Conservation (phyloP, 306 rosid genomes). For the Alnus glutinosa region DNA sequence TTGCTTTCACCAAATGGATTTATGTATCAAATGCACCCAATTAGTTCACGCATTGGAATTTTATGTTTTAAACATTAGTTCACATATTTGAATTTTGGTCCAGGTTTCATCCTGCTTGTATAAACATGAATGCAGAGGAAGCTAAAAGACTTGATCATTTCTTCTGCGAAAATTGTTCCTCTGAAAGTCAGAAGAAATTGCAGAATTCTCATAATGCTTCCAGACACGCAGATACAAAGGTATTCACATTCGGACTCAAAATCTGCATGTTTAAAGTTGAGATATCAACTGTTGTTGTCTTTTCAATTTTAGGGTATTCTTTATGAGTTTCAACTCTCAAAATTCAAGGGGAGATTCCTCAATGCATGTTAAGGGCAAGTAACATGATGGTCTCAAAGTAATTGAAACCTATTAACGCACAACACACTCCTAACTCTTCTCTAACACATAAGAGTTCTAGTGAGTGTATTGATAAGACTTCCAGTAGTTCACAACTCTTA, state of each 20-base stretch:
- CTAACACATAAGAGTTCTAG: too few relatives aligned
- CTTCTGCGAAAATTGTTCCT: constrained; percentile 87
- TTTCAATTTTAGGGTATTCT: neutral
- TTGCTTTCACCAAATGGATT: neutral
- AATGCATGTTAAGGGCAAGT: neutral
- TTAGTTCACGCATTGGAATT: neutral
- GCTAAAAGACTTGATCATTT: constrained; percentile 89
- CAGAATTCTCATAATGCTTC: constrained; percentile 70
- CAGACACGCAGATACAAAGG: constrained; percentile 80
- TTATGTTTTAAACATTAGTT: constrained; percentile 15
- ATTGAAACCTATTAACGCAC: neutral
- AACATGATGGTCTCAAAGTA: neutral
- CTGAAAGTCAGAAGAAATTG: constrained; percentile 88
- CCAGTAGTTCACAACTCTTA: too few relatives aligned
- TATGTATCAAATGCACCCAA: too few relatives aligned
- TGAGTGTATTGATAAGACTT: too few relatives aligned
- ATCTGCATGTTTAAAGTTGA: constrained; percentile 15
- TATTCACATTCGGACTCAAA: constrained; percentile 27
- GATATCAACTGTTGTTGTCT: neutral
- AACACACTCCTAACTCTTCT: too few relatives aligned
- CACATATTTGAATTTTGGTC: constrained; percentile 44
- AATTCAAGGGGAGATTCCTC: neutral
- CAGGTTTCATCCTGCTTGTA: constrained; percentile 99
- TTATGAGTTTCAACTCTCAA: neutral
- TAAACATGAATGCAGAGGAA: constrained; percentile 96